phyloP scores from a whole-genome alignment of 495 filamentous ascomycete species.

The Penicillium crystallinum region DNA sequence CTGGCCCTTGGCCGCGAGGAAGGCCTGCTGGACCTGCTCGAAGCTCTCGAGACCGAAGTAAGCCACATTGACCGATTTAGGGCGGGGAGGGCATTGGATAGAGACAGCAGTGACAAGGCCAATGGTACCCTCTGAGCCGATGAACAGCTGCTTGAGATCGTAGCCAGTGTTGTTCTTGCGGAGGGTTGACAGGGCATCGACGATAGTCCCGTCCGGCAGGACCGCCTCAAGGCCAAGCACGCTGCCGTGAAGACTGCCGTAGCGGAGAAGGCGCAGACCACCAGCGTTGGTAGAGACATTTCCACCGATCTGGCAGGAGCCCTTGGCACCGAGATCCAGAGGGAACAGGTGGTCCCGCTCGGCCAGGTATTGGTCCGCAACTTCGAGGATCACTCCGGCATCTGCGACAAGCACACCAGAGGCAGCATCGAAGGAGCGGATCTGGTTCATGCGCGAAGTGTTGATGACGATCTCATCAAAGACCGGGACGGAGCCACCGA shows the following conservation, averaged over 20 bases:
- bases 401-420: slow-evolving; percentile 88
- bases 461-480: slow-evolving; percentile 97
- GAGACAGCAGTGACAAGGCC: slow-evolving; percentile 89
- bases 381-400: slow-evolving; percentile 85
- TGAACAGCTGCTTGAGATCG: slow-evolving; percentile 96
- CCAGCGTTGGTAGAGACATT: slow-evolving; percentile 97
- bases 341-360: slow-evolving; percentile 83
- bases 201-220: slow-evolving; percentile 82
- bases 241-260: slow-evolving; percentile 89
- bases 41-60: slow-evolving; percentile 83
- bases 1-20: slow-evolving; percentile 79
- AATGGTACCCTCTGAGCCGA: slow-evolving; percentile 90
- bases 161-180: slow-evolving; percentile 99
- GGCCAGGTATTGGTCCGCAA: slow-evolving; percentile 76
- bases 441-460: slow-evolving; percentile 80
- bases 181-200: slow-evolving; percentile 79
- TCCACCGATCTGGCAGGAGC: slow-evolving; percentile 95
- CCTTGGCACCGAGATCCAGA: slow-evolving; percentile 92
- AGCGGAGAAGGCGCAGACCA: slow-evolving; percentile 81
- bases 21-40: slow-evolving; percentile 78
- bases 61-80: slow-evolving; percentile 81
- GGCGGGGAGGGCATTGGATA: slow-evolving; percentile 80
- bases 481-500: slow-evolving; percentile 90
- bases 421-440: slow-evolving; percentile 85
- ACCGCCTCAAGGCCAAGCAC: slow-evolving; percentile 92